phyloP scores from a whole-genome alignment of 163 green algal species.

The Scenedesmus sp. region DNA sequence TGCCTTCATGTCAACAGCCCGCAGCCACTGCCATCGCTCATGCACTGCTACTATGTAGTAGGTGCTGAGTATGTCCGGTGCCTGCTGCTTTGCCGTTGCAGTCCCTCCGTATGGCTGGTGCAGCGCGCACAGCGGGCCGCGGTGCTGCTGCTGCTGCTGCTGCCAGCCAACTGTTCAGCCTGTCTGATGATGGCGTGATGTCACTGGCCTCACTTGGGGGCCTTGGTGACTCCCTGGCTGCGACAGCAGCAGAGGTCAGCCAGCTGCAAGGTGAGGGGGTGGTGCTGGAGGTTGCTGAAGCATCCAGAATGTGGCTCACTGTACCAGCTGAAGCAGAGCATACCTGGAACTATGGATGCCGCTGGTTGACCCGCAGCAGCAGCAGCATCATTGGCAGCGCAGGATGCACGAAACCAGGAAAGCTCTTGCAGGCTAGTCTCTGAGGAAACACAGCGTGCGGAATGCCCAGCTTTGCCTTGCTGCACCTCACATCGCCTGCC shows the following conservation, averaged over 20 bases:
- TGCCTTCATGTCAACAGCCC: too few relatives aligned
- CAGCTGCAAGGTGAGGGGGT: background rate
- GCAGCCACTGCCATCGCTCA: background rate
- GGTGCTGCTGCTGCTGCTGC: conserved; percentile 9
- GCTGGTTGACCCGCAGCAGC: background rate
- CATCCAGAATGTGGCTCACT: too few relatives aligned
- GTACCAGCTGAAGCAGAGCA: background rate
- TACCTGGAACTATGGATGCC: too few relatives aligned
- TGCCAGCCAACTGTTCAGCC: conserved; percentile 43
- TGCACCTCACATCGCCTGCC: too few relatives aligned
- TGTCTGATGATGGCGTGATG: conserved; percentile 25
- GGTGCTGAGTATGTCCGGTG: background rate
- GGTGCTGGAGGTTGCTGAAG: background rate
- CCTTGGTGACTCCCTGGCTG: background rate
- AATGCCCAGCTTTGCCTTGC: too few relatives aligned
- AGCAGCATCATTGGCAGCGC: background rate
- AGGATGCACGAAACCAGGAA: too few relatives aligned
- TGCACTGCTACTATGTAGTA: background rate
- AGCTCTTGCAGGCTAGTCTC: too few relatives aligned
- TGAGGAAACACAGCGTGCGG: too few relatives aligned
- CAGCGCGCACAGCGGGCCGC: background rate
- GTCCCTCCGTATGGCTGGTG: background rate
- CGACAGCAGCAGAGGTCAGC: background rate
- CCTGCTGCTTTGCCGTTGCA: background rate
- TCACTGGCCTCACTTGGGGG: background rate